A percentile compares a stretch with the other conserved stretches of the same genome.
Conservation (phyloP, 2,329 filamentous ascomycete species). For the Exophiala sideris region DNA sequence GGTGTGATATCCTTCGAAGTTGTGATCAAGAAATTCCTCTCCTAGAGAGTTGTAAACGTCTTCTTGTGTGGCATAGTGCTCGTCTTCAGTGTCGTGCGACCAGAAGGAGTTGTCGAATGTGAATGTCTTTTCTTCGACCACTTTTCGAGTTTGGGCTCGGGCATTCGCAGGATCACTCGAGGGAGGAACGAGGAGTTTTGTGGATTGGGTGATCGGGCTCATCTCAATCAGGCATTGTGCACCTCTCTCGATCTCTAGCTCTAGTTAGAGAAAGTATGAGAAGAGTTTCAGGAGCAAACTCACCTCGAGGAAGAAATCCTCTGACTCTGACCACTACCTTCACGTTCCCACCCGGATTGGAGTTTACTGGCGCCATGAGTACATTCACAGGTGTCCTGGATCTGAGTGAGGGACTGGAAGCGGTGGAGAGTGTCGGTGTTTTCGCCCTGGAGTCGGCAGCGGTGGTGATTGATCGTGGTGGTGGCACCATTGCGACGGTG, state of each 20-base stretch:
- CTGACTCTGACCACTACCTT: constrained; percentile 77
- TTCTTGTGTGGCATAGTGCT: constrained; percentile 86
- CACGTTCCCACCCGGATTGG: constrained; percentile 69
- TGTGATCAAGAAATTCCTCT: constrained; percentile 97
- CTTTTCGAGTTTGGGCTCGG: constrained; percentile 65
- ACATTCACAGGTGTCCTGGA: constrained; percentile 67
- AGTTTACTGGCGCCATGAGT: constrained; percentile 41
- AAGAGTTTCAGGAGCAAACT: neutral
- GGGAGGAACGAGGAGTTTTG: constrained; percentile 70
- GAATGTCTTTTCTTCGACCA: constrained; percentile 83
- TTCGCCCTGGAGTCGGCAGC: constrained; percentile 15
- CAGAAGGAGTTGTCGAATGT: constrained; percentile 98
- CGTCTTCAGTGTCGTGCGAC: constrained; percentile 77
- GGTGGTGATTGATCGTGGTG: constrained; percentile 14
- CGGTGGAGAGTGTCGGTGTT: constrained; percentile 57
- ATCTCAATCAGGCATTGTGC: constrained; percentile 86
- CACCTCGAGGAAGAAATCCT: constrained; percentile 75
- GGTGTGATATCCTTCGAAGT: constrained; percentile 98
- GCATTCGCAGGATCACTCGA: constrained; percentile 47
- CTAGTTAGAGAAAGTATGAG: constrained; percentile 3
- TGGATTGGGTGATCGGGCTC: constrained; percentile 82
- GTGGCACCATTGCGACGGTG: constrained; percentile 23
- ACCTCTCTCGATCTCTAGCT: constrained; percentile 71
- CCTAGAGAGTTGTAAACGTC: constrained; percentile 92
- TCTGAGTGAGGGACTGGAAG: constrained; percentile 74